Conservation (phyloP, 73 alveolate genomes). For the Urostyla sp. region DNA sequence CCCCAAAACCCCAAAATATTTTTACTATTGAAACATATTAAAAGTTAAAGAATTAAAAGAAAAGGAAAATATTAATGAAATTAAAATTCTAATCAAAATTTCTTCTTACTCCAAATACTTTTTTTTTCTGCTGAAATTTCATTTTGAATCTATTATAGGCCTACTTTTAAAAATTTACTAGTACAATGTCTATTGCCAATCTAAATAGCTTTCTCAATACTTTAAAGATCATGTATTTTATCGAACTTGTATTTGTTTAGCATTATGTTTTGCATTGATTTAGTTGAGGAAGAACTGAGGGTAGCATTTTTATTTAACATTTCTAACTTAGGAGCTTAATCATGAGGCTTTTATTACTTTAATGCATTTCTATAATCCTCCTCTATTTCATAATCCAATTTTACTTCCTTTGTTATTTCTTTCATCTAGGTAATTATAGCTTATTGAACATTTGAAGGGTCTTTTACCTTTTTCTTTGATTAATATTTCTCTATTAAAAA, state of each 20-base stretch:
- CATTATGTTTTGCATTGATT: neutral
- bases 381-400: conserved; percentile 21
- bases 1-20: too few relatives aligned
- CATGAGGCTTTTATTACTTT: neutral
- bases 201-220: conserved; percentile 28
- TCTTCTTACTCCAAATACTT: too few relatives aligned
- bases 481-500: conserved; percentile 34
- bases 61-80: too few relatives aligned
- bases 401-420: conserved; percentile 18
- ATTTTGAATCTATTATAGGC: neutral
- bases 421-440: conserved; percentile 5
- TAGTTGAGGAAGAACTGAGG: neutral
- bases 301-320: neutral
- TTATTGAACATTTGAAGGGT: neutral
- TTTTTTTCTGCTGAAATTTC: too few relatives aligned
- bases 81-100: too few relatives aligned
- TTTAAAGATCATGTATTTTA: conserved; percentile 8
- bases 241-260: conserved; percentile 13
- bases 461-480: conserved; percentile 28
- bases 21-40: too few relatives aligned
- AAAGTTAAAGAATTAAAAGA: too few relatives aligned
- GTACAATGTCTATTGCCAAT: conserved; percentile 29
- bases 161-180: conserved; percentile 13
- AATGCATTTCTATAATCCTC: conserved; percentile 1
- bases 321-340: conserved; percentile 4